Percentiles rank a stretch among this genome's conserved stretches.
Evolutionary conservation across 169 alveolate genomes (phyloP).

Genomic region (Eimeria sp.): DNA sequence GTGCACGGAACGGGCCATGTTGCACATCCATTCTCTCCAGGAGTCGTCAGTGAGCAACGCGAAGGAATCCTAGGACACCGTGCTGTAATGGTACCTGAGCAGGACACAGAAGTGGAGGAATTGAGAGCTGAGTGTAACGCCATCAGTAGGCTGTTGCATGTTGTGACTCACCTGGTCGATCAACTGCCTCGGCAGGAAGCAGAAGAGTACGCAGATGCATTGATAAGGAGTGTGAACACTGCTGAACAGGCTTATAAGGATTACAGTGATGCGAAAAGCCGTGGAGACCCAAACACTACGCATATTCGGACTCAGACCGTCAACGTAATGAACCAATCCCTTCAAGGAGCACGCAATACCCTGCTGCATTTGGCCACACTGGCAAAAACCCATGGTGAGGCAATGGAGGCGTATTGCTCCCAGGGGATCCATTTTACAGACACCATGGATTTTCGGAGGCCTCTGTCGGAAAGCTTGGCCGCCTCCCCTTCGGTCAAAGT

Average conservation of each 20-base stretch:
- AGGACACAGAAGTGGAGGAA: background rate
- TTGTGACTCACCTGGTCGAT: background rate
- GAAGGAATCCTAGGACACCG: background rate
- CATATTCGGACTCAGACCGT: background rate
- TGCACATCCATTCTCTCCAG: background rate
- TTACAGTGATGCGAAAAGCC: background rate
- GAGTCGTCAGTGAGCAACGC: background rate
- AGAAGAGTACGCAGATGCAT: background rate
- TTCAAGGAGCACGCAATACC: background rate
- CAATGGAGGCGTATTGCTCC: background rate
- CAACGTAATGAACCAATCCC: background rate
- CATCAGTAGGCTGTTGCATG: background rate
- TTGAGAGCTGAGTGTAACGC: background rate
- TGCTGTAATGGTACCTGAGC: background rate
- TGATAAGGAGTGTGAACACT: background rate
- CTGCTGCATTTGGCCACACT: background rate
- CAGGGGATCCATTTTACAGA: background rate
- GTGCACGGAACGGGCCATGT: background rate
- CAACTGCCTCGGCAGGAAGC: background rate
- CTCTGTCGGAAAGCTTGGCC: background rate
- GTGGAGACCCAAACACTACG: background rate
- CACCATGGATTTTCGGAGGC: background rate
- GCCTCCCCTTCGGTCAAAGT: background rate
- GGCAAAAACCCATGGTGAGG: background rate
- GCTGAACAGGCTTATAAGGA: background rate